Percentiles rank a stretch among this genome's conserved stretches.
Evolutionary conservation across 257 asterid genomes (phyloP).

Genomic region (Sherardia arvensis): DNA sequence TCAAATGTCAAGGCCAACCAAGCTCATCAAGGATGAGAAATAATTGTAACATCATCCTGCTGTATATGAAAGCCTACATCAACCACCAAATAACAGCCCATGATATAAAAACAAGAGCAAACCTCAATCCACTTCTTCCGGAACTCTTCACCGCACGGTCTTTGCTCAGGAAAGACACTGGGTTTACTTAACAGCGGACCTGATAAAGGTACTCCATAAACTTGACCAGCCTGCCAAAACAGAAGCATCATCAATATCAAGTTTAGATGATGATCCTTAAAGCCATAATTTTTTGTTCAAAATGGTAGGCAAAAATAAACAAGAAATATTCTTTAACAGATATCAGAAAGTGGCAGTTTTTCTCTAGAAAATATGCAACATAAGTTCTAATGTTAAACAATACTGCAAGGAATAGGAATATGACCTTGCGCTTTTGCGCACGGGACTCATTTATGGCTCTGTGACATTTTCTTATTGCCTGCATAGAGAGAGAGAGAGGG

Average conservation of each 20-base stretch:
- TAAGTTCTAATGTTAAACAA: neutral
- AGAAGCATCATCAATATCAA: slow-evolving; percentile 13
- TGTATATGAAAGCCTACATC: neutral
- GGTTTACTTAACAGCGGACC: slow-evolving; percentile 64
- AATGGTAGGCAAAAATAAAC: neutral
- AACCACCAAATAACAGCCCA: neutral
- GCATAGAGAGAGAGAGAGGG: slow-evolving; percentile 20
- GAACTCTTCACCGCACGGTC: slow-evolving; percentile 86
- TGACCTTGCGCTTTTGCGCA: slow-evolving; percentile 90
- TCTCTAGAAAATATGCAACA: neutral
- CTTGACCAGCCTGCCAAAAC: slow-evolving; percentile 84
- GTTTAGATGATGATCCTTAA: neutral
- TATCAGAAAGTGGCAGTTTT: neutral
- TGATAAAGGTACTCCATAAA: slow-evolving; percentile 93
- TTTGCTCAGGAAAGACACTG: slow-evolving; percentile 83
- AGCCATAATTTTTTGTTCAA: neutral
- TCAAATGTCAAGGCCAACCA: neutral
- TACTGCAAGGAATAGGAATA: slow-evolving; percentile 15
- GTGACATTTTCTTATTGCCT: slow-evolving; percentile 87
- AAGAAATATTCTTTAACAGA: neutral
- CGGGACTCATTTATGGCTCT: slow-evolving; percentile 95
- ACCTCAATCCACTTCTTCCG: slow-evolving; percentile 99
- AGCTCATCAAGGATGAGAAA: neutral
- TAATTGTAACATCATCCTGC: neutral
- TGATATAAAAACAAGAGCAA: slow-evolving; percentile 12